phyloP scores from a whole-genome alignment of 345 rosid genomes.

The Kandelia obovata region DNA sequence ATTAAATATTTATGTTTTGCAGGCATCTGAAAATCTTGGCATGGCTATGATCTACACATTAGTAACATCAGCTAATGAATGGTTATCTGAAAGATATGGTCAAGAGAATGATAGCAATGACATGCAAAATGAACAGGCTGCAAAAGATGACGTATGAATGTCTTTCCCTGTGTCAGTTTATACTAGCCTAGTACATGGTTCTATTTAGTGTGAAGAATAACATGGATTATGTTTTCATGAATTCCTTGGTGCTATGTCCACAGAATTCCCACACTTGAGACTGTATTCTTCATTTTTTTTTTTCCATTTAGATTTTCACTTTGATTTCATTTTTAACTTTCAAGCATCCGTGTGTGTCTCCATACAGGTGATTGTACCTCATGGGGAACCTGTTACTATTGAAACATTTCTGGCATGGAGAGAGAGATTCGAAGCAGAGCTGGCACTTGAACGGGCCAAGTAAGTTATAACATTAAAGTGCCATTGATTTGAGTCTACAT shows the following conservation, averaged over 20 bases:
- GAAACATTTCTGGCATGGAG: conserved; percentile 95
- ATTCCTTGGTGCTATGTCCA: background rate
- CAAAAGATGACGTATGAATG: conserved; percentile 73
- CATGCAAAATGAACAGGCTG: conserved; percentile 49
- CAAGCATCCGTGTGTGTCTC: conserved; percentile 9
- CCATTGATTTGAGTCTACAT: background rate
- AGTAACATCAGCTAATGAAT: conserved; percentile 84
- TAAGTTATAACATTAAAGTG: conserved; percentile 34
- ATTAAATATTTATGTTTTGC: conserved; percentile 19
- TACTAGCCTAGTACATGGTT: background rate
- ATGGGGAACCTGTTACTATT: conserved; percentile 95
- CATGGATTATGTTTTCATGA: background rate
- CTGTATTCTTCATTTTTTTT: background rate
- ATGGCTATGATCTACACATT: conserved; percentile 97
- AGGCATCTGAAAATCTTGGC: conserved; percentile 95
- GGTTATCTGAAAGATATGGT: conserved; percentile 79
- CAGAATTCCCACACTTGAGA: background rate
- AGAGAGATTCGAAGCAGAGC: conserved; percentile 93
- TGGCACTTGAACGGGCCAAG: conserved; percentile 98
- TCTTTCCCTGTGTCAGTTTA: conserved; percentile 12
- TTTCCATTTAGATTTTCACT: background rate
- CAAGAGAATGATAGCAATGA: conserved; percentile 44
- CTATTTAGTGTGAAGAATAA: conserved; percentile 6
- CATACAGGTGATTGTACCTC: conserved; percentile 77
- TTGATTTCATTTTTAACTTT: background rate